Percentiles rank a stretch among this genome's conserved stretches.
These are phyloP conservation scores for Starmerella scarabaei DNA, from an alignment of 805 yeast genomes.

Conservation along the genomic window DNA sequence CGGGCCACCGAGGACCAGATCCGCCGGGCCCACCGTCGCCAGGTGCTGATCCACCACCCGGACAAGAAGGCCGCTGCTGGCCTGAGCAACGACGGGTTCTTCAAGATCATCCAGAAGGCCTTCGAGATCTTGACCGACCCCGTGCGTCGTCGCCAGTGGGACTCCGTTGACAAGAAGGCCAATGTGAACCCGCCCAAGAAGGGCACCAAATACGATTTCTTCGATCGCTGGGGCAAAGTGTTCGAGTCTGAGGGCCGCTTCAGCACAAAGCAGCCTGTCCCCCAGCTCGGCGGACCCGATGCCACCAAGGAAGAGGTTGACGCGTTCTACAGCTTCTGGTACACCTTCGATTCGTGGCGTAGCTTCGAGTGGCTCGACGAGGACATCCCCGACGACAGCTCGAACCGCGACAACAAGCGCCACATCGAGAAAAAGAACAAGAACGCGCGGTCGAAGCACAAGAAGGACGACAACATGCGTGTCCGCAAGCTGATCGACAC, in stretches of 20 bases:
- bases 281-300: slow-evolving; percentile 55
- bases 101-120: slow-evolving; percentile 96
- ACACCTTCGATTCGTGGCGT: slow-evolving; percentile 95
- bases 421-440: slow-evolving; percentile 94
- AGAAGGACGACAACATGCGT: slow-evolving; percentile 93
- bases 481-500: slow-evolving; percentile 74
- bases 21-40: slow-evolving; percentile 92
- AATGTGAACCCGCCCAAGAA: slow-evolving; percentile 67
- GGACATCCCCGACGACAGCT: slow-evolving; percentile 97
- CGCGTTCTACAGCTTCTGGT: slow-evolving; percentile 81
- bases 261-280: slow-evolving; percentile 83
- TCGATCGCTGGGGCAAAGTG: slow-evolving; percentile 83
- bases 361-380: slow-evolving; percentile 95
- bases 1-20: slow-evolving; percentile 85
- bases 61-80: slow-evolving; percentile 93
- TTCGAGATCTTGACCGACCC: slow-evolving; percentile 81
- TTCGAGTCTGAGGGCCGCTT: slow-evolving; percentile 85
- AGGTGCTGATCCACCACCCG: slow-evolving; percentile 94
- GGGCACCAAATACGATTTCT: slow-evolving; percentile 61
- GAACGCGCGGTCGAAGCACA: slow-evolving; percentile 91
- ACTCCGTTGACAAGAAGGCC: slow-evolving; percentile 85
- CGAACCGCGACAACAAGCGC: slow-evolving; percentile 98
- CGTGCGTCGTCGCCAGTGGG: slow-evolving; percentile 78
- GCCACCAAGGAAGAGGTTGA: slow-evolving; percentile 72
- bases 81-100: slow-evolving; percentile 84